phyloP scores from a whole-genome alignment of 2,329 filamentous ascomycete genomes.

The Verticillium dahliae region DNA sequence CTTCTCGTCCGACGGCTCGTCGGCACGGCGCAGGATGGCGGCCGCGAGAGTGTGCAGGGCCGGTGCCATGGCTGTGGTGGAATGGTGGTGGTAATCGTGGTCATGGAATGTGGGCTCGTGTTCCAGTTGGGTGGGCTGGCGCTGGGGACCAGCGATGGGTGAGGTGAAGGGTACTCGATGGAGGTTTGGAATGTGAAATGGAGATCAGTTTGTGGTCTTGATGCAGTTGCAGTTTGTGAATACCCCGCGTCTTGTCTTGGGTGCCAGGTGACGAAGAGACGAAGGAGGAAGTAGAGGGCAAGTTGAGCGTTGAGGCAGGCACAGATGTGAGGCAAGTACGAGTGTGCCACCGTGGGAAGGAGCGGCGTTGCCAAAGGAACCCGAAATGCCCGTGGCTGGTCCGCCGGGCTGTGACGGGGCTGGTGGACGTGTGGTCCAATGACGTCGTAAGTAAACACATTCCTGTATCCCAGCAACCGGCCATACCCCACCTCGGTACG shows the following conservation, averaged over 20 bases:
- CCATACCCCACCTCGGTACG: background rate
- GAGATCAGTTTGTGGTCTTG: background rate
- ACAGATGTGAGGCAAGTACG: background rate
- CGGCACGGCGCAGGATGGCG: conserved; percentile 7
- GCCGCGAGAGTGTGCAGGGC: conserved; percentile 36
- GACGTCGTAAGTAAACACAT: conserved; percentile 26
- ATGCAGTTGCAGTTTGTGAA: too few relatives aligned
- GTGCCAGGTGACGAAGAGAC: too few relatives aligned
- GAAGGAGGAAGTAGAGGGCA: too few relatives aligned
- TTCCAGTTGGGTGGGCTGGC: background rate
- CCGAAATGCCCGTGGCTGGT: conserved; percentile 15
- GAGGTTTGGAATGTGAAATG: background rate
- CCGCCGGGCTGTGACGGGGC: background rate
- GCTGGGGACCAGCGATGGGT: background rate
- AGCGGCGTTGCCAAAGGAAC: conserved; percentile 18
- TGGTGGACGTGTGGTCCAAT: conserved; percentile 9
- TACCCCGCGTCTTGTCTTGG: too few relatives aligned
- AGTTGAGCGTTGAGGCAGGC: too few relatives aligned
- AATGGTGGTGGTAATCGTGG: background rate
- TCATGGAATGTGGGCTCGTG: background rate
- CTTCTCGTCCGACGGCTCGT: conserved; percentile 16
- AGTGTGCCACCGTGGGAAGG: background rate
- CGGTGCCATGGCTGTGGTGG: conserved; percentile 16
- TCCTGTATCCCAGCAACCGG: conserved; percentile 16
- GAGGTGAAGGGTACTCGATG: background rate